phyloP scores from a whole-genome alignment of 1,284 basidiomycete genomes.

The Agroathelia rolfsii region DNA sequence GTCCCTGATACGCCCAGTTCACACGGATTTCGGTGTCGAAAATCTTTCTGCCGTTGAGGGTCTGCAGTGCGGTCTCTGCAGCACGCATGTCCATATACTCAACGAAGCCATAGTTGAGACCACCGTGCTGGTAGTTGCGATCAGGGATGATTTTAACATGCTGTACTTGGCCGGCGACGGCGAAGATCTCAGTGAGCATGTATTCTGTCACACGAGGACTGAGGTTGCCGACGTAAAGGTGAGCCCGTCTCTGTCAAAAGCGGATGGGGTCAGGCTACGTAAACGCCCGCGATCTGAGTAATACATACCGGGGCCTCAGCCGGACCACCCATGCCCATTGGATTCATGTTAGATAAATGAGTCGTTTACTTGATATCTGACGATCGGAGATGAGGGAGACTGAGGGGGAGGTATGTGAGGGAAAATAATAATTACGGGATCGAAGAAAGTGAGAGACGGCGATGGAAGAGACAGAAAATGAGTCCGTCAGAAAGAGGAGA shows the following conservation, averaged over 20 bases:
- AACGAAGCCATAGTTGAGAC: conserved; percentile 97
- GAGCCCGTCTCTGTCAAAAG: conserved; percentile 62
- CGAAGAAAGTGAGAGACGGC: conserved; percentile 30
- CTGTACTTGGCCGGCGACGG: conserved; percentile 89
- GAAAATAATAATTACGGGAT: conserved; percentile 27
- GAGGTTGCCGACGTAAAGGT: conserved; percentile 96
- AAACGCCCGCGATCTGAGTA: conserved; percentile 8
- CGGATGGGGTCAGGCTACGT: conserved; percentile 23
- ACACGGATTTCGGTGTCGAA: conserved; percentile 96
- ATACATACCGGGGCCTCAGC: conserved; percentile 68
- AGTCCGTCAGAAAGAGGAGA: conserved; percentile 40
- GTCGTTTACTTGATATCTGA: conserved; percentile 20
- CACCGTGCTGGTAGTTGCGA: conserved; percentile 94
- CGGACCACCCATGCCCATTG: conserved; percentile 53
- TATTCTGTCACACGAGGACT: conserved; percentile 89
- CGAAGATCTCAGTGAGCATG: conserved; percentile 94
- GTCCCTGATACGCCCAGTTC: conserved; percentile 97
- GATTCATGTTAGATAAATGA: conserved; percentile 65
- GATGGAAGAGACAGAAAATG: conserved; percentile 30
- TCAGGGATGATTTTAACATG: conserved; percentile 99
- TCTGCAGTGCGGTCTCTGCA: conserved; percentile 93
- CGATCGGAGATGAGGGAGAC: conserved; percentile 11
- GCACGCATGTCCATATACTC: conserved; percentile 96
- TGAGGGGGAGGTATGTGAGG: conserved; percentile 17
- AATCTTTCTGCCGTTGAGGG: conserved; percentile 95